Base-by-base conservation (phyloP, 768 basidiomycete species). In the Mycena kentingensis region DNA sequence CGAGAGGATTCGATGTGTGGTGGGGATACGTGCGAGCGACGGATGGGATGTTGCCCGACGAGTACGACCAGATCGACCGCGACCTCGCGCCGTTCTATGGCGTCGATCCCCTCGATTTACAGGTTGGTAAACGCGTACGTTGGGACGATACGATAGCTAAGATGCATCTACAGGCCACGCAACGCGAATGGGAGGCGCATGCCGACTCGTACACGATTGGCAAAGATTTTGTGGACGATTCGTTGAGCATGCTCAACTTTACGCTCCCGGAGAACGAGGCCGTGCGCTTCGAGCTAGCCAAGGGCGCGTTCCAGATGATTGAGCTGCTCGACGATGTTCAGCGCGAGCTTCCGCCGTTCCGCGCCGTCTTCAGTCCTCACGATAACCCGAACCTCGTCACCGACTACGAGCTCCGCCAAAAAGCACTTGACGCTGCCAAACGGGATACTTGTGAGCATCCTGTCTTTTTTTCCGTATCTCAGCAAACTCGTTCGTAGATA, bases 1-100 rank as follows among this genome's bases (percentile, higher is more conserved):
- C 95, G 0, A 75, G 75, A 36, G 94, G 95, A 0, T 97, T 96
- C 60, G 90, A 90, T 63, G 70, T 78, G 29, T 95, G 93, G 93
- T 78, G 75, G 77, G 54, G 51, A 3, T 77, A 76, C 65, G 86
- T 84, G 22, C 70, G 78, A 61, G 73, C 79, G 39, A 78, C 92
- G 67, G 69, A 80, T 7, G 83, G 91, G 26, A 80, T 82, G 60
- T 81, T 94, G 36, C 78, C 88, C 16, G 93, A 96, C 67, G 93
- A 95, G 63, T 95, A 91, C 63, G 89, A 89, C 62, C 76, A 77
- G 39, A 81, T 94, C 25, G 64, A 78, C 46, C 70, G 77, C 42
- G 93, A 96, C 67, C 71, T 97, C 18, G 82, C 82, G 43, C 91
- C 90, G 0, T 96, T 88, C 67, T 93, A 87, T 84, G 75, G 80